Conservation (phyloP, 768 basidiomycete species). For the Suillus americanus region DNA sequence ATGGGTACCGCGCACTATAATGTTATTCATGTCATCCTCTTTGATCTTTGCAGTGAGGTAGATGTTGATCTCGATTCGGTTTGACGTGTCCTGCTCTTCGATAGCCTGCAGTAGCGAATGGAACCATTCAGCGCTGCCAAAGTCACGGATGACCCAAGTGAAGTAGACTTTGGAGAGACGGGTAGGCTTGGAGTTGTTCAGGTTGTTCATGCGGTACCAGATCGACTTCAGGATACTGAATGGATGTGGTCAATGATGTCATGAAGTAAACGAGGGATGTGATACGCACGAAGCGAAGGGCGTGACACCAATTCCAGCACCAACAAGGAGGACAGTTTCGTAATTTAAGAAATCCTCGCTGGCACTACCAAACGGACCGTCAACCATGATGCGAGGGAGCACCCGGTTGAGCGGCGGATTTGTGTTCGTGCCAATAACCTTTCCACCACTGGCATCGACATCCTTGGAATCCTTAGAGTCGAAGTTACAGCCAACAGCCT, state of each 20-base stretch:
- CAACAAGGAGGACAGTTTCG: conserved; percentile 86
- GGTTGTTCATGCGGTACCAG: conserved; percentile 95
- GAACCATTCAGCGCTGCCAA: conserved; percentile 90
- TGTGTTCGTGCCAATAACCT: conserved; percentile 56
- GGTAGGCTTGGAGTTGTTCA: conserved; percentile 71
- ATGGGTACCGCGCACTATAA: conserved; percentile 53
- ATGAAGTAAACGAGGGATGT: neutral
- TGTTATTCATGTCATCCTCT: conserved; percentile 93
- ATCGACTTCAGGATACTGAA: conserved; percentile 81
- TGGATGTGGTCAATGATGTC: conserved; percentile 7
- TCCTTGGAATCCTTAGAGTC: conserved; percentile 50
- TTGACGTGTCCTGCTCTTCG: conserved; percentile 86
- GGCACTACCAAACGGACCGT: conserved; percentile 93
- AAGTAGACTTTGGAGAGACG: conserved; percentile 91
- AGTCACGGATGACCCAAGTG: conserved; percentile 95
- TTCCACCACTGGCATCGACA: conserved; percentile 47
- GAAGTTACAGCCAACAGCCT: conserved; percentile 83
- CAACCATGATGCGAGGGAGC: conserved; percentile 92
- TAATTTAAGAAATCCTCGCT: conserved; percentile 90
- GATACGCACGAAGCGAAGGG: conserved; percentile 86
- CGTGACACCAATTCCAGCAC: conserved; percentile 95
- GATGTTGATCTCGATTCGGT: conserved; percentile 90
- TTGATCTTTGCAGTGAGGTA: conserved; percentile 90
- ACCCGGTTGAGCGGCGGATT: conserved; percentile 67
- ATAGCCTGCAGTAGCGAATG: conserved; percentile 90